Percentiles rank a stretch among this genome's conserved stretches.
Conservation (phyloP, 192 early-diverging fungal genomes). For the Phycomyces nitens region DNA sequence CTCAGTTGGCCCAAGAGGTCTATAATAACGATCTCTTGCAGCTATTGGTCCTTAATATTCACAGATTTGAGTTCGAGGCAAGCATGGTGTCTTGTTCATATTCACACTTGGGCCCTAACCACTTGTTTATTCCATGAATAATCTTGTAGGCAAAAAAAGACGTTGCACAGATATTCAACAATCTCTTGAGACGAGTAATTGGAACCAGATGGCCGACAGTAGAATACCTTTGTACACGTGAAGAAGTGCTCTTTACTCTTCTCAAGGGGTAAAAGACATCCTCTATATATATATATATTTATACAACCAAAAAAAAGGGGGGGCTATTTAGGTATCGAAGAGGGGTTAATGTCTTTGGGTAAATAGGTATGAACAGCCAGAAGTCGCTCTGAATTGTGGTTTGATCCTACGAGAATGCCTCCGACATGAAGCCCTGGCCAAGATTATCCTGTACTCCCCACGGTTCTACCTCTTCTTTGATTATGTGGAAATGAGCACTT, state of each 20-base stretch:
- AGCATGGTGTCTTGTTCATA: background rate
- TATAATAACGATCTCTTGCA: constrained; percentile 90
- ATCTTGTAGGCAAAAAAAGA: constrained; percentile 84
- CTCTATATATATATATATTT: background rate
- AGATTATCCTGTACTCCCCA: constrained; percentile 75
- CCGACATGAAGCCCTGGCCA: constrained; percentile 89
- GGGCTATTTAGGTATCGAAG: background rate
- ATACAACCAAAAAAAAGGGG: no score
- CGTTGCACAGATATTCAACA: constrained; percentile 96
- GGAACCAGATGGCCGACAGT: constrained; percentile 94
- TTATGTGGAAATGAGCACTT: constrained; percentile 95
- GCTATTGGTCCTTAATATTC: constrained; percentile 84
- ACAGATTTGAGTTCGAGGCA: constrained; percentile 90
- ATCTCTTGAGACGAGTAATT: constrained; percentile 90
- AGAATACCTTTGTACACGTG: constrained; percentile 85
- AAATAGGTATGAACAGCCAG: constrained; percentile 94
- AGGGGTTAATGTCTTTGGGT: no score
- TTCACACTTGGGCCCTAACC: no score
- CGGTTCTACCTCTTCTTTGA: constrained; percentile 93
- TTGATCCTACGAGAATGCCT: constrained; percentile 96
- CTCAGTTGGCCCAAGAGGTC: constrained; percentile 93
- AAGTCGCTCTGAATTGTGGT: constrained; percentile 96
- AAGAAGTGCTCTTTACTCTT: constrained; percentile 79
- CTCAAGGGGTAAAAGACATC: constrained; percentile 63
- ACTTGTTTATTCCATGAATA: background rate